Evolutionary conservation across 331 rosid species (phyloP).

Genomic region (Quercus tomentella): DNA sequence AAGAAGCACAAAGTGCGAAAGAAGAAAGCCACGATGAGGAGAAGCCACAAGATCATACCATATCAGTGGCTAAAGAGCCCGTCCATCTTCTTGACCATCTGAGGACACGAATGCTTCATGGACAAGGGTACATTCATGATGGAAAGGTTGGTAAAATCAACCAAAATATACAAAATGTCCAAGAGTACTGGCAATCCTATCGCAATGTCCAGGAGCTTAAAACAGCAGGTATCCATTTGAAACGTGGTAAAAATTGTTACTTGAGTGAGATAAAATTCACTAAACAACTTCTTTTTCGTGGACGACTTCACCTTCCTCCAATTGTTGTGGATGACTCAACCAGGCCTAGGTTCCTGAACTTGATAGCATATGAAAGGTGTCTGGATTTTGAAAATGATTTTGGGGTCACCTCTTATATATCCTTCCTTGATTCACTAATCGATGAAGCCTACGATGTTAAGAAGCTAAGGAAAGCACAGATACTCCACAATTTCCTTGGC

Average conservation of each 20-base stretch:
- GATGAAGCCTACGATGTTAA: no score
- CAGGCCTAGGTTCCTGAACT: not conserved
- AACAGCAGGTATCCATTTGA: constrained; percentile 1
- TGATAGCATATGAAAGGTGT: constrained; percentile 26
- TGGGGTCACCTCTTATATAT: constrained; percentile 6
- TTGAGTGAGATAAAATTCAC: not conserved
- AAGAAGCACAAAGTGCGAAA: no score
- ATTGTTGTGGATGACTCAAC: constrained; percentile 4
- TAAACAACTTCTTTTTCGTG: not conserved
- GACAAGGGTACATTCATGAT: fast-evolving
- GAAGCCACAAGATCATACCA: not conserved
- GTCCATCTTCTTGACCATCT: constrained; percentile 16
- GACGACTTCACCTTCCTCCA: constrained; percentile 4
- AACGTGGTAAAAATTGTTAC: fast-evolving
- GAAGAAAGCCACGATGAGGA: not conserved
- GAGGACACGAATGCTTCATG: not conserved
- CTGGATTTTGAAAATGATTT: constrained; percentile 14
- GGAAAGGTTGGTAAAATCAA: no score
- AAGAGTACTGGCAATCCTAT: not conserved
- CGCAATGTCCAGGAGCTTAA: not conserved
- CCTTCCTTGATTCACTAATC: not conserved
- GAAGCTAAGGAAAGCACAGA: no score
- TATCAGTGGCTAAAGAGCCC: no score
- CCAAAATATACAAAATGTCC: not conserved
- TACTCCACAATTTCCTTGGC: not conserved